Percentiles rank a stretch among this genome's conserved stretches.
These are phyloP conservation scores for Croton laevigatus DNA, from an alignment of 441 rosid species.

Conservation along the genomic window DNA sequence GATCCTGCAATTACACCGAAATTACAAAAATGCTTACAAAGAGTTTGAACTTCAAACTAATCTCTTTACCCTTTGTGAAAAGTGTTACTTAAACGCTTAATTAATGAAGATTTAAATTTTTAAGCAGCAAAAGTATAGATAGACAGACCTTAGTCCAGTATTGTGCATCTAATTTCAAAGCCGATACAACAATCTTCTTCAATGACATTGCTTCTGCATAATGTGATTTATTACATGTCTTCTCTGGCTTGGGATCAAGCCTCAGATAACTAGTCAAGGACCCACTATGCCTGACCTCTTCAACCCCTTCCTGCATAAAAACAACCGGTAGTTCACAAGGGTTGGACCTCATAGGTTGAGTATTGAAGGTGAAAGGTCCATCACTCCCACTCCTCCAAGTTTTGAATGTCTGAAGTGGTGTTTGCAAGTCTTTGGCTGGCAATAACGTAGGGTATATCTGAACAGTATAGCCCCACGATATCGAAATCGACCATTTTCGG, in stretches of 20 bases:
- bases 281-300: conserved; percentile 38
- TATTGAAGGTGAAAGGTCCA: conserved; percentile 77
- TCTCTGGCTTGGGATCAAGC: conserved; percentile 21
- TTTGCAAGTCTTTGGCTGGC: conserved; percentile 42
- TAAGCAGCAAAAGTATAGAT: not conserved
- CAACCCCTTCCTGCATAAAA: conserved; percentile 52
- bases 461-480: conserved; percentile 82
- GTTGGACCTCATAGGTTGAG: conserved; percentile 42
- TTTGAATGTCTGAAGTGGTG: conserved; percentile 67
- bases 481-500: conserved; percentile 65
- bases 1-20: conserved; percentile 10
- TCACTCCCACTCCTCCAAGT: conserved; percentile 59
- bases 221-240: conserved; percentile 32
- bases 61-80: too few species aligned
- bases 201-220: conserved; percentile 34
- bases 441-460: conserved; percentile 53
- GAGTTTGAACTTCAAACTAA: not conserved
- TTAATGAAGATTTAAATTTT: not conserved
- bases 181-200: conserved; percentile 43
- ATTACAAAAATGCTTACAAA: not conserved
- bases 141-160: conserved; percentile 59
- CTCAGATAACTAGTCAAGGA: conserved; percentile 47
- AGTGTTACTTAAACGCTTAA: not conserved
- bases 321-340: conserved; percentile 51
- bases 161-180: conserved; percentile 50